Conservation (phyloP, 2,329 filamentous ascomycete species). For the Dactylellina haptotyla region DNA sequence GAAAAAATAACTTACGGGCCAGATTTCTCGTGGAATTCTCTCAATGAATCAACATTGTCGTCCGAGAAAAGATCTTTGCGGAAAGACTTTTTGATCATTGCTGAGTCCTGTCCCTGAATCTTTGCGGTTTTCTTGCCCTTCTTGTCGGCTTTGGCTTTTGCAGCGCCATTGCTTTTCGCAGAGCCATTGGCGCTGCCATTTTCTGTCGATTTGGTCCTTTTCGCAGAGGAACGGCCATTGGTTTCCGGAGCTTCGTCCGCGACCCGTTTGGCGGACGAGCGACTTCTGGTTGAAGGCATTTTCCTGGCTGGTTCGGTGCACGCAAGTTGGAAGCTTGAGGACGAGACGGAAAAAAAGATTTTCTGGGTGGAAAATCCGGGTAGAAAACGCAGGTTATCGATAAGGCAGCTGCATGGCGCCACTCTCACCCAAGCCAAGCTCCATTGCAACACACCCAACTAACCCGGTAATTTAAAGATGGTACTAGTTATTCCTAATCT, state of each 20-base stretch:
- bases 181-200: conserved; percentile 33
- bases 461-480: no score
- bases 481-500: no score
- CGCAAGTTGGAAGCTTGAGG: background rate
- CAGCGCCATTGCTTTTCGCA: conserved; percentile 24
- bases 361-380: background rate
- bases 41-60: conserved; percentile 70
- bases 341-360: background rate
- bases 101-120: conserved; percentile 44
- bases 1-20: conserved; percentile 62
- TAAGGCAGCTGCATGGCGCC: conserved; percentile 40
- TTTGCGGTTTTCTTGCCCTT: conserved; percentile 47
- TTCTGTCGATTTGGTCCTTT: conserved; percentile 38
- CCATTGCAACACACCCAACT: conserved; percentile 11
- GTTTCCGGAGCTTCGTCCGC: conserved; percentile 45
- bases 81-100: conserved; percentile 64
- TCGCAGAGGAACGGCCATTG: conserved; percentile 48
- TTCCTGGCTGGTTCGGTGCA: background rate
- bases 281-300: conserved; percentile 50
- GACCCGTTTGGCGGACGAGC: conserved; percentile 47
- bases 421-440: conserved; percentile 39
- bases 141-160: conserved; percentile 13
- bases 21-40: conserved; percentile 71
- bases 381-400: conserved; percentile 46
- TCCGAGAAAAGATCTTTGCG: conserved; percentile 73